These are phyloP conservation scores for Simmondsia chinensis DNA, from an alignment of 148 eudicot species.

Conservation along the genomic window DNA sequence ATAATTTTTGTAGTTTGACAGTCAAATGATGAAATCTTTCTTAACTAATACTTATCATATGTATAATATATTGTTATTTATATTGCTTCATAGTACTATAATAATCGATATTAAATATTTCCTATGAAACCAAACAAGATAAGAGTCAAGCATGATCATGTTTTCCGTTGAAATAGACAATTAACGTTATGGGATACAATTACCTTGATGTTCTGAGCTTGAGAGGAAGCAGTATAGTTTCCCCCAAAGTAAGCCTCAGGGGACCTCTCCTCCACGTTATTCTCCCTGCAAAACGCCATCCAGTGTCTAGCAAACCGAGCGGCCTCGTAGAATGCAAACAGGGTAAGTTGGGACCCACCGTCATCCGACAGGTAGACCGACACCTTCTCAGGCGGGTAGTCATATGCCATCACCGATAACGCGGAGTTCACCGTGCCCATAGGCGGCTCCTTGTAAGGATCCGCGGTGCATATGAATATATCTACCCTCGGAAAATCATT, in stretches of 20 bases:
- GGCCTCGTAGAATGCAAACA: constrained; percentile 74
- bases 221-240: constrained; percentile 1
- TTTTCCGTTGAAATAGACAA: too few species aligned
- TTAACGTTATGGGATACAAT: not conserved
- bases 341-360: constrained; percentile 64
- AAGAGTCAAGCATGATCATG: too few species aligned
- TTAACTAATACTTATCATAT: too few species aligned
- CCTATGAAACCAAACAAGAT: too few species aligned
- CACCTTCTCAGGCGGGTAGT: constrained; percentile 60
- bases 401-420: constrained; percentile 75
- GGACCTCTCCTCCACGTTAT: constrained; percentile 30
- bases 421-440: constrained; percentile 67
- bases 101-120: too few species aligned
- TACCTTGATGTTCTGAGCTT: constrained; percentile 51
- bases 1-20: too few species aligned
- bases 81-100: too few species aligned
- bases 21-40: too few species aligned
- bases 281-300: constrained; percentile 63
- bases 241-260: constrained; percentile 51
- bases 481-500: constrained; percentile 43
- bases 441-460: constrained; percentile 81
- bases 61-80: too few species aligned
- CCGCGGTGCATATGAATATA: constrained; percentile 83
- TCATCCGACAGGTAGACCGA: constrained; percentile 87
- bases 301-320: constrained; percentile 54